phyloP scores from a whole-genome alignment of 371 early-diverging fungal genomes.

The Apophysomyces ossiformis region DNA sequence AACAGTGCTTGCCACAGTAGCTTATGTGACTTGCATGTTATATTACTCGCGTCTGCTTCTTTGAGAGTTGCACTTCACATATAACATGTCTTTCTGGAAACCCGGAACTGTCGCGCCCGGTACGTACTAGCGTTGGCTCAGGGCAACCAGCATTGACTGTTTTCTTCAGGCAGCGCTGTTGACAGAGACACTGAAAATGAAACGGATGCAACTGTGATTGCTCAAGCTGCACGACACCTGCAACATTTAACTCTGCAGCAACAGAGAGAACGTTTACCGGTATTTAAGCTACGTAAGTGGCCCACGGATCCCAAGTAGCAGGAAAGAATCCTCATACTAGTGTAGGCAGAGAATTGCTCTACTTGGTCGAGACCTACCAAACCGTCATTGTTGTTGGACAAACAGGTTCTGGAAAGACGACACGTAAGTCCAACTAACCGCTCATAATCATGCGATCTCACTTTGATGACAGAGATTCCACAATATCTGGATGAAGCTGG shows the following conservation, averaged over 20 bases:
- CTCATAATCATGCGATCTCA: background rate
- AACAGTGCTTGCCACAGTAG: no score
- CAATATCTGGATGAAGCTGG: constrained; percentile 79
- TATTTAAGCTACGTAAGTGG: constrained; percentile 57
- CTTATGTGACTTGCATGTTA: no score
- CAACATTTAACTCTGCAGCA: constrained; percentile 57
- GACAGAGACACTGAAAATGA: constrained; percentile 72
- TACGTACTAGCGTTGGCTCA: constrained; percentile 21
- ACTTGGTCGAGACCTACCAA: constrained; percentile 67
- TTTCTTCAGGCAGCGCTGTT: constrained; percentile 58
- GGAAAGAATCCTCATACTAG: background rate
- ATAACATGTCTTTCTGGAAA: constrained; percentile 65
- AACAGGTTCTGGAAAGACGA: constrained; percentile 76
- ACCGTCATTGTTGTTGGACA: constrained; percentile 70
- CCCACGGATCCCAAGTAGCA: background rate
- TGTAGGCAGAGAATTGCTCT: constrained; percentile 57
- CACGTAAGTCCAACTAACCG: constrained; percentile 55
- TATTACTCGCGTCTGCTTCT: background rate
- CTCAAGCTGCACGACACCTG: constrained; percentile 50
- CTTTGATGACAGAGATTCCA: constrained; percentile 63
- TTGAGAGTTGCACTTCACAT: background rate
- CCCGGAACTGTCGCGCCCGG: constrained; percentile 73
- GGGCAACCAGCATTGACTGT: background rate
- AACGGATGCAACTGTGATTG: constrained; percentile 47
- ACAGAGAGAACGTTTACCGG: constrained; percentile 63